Base-by-base conservation (phyloP, 805 yeast genomes). In the Cyberlindnera amylophila region DNA sequence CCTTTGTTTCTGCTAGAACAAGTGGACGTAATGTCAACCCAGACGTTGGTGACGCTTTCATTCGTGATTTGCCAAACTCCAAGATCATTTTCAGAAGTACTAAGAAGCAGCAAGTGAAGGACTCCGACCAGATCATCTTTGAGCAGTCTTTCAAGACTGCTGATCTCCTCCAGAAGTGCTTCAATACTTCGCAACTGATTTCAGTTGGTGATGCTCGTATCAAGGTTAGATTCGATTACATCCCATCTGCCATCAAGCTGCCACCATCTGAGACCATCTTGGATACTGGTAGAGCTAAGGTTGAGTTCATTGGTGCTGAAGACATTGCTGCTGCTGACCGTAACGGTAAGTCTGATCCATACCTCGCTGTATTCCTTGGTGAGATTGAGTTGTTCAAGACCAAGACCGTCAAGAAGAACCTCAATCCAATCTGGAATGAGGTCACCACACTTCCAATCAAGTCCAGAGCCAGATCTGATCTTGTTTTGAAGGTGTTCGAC, bases 311-410 rank as follows among this genome's bases (percentile, higher is more conserved):
- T 30, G 70, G 76, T 36, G 93, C 80, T 24, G 69, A 69, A 19
- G 63, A 69, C 38, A 64, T 86, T 45, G 57, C 62, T 37, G 63
- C 88, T 7, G 83, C 78, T 36, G 93, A 86, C 59, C 65, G 76
- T 41, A 82, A 81, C 54, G 93, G 93, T 42, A 81, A 79, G 55
- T 81, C 91, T 4, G 95, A 86, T 66, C 95, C 95, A 42, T 77
- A 69, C 53, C 72, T 72, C 35, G 63, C 63, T 18, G 60, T 85
- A n/a, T 65, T 58, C 36, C 58, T 81, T 14, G 81, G 82, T 56
- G 82, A 77, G 7, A 55, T 67, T 32, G 70, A 74, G 50, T 62
- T 79, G 5, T 75, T 61, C 65, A 83, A 70, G 62, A 79, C 86
- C 10, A 79, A 74, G 44, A 74, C 74, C 42, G 68, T 79, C 45